Base-by-base conservation (phyloP, 768 basidiomycete genomes). In the Lyophyllum atratum region DNA sequence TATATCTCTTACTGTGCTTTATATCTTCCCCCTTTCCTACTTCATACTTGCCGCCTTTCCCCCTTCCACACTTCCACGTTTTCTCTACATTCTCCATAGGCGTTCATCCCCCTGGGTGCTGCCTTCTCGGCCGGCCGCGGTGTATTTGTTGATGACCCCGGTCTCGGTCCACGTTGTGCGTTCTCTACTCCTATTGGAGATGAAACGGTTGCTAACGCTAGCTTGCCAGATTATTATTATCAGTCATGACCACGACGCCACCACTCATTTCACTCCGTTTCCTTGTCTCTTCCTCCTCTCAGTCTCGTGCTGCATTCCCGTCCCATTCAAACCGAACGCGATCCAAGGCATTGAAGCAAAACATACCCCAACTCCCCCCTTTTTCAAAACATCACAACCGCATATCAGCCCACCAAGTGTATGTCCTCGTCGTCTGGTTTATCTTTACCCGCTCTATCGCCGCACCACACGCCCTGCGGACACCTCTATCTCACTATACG, bases 1-100 rank as follows among this genome's bases (percentile, higher is more conserved):
- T 49, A 49, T 49, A 33, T 49, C 48, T 49, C 48, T 49, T 49
- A 31, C 48, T 49, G 48, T 49, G 48, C 48, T 49, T 31, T 33
- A 33, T 33, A 29, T 37, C 19, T 31, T 15, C 46, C 17, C 11
- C 46, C 26, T 24, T 29, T 26, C 19, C 29, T 29, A 17, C 29
- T 11, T 33, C 33, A 14, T n/a, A 26, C 28, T 21, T 25, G 9
- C 19, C 31, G 28, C 10, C 29, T 34, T 48, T 11, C 19, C 48
- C 29, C 19, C 17, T 34, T 33, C 28, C 33, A 26, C 26, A 28
- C 19, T 7, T 15, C 22, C 44, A 24, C 19, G 6, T 10, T 17
- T 11, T 25, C 22, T 25, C 24, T 15, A 28, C 24, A 3, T 45
- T 9, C 19, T 45, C 5, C 5, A 25, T 45, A 8, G 19, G 24